Evolutionary conservation across 495 filamentous ascomycete genomes (phyloP).

Genomic region (Aspergillus bridgeri): DNA sequence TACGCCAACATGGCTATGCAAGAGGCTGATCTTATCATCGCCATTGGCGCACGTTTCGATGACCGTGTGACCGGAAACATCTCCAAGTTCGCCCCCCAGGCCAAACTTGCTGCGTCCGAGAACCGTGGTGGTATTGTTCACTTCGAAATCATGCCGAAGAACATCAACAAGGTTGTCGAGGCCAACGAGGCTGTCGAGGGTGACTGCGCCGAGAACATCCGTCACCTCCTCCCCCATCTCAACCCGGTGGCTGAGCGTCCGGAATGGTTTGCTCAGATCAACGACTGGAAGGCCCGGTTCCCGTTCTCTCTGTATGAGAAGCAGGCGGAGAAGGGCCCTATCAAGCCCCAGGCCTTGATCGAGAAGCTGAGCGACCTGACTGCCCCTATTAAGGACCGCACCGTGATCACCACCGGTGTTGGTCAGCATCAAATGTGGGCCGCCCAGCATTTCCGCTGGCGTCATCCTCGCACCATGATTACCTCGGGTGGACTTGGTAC

Average conservation of each 20-base stretch:
- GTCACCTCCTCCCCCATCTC: slow-evolving; percentile 65
- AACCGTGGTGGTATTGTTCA: slow-evolving; percentile 59
- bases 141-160: slow-evolving; percentile 63
- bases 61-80: slow-evolving; percentile 57
- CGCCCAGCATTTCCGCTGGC: slow-evolving; percentile 91
- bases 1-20: slow-evolving; percentile 66
- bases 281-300: slow-evolving; percentile 82
- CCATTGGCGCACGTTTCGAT: slow-evolving; percentile 60
- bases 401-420: slow-evolving; percentile 85
- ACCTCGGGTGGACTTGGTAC: slow-evolving; percentile 91
- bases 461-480: slow-evolving; percentile 79
- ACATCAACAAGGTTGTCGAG: slow-evolving; percentile 63
- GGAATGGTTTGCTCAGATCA: slow-evolving; percentile 86
- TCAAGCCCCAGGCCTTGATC: slow-evolving; percentile 87
- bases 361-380: slow-evolving; percentile 75
- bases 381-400: slow-evolving; percentile 67
- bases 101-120: slow-evolving; percentile 52
- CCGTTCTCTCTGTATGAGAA: slow-evolving; percentile 73
- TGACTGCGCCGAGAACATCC: slow-evolving; percentile 65
- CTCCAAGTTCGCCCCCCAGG: slow-evolving; percentile 55
- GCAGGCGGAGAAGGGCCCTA: slow-evolving; percentile 64
- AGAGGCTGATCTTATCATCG: slow-evolving; percentile 61
- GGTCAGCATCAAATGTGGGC: slow-evolving; percentile 99
- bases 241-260: slow-evolving; percentile 60
- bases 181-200: slow-evolving; percentile 58